A percentile compares a stretch with the other conserved stretches of the same genome.
These are phyloP conservation scores for Paraphoma chrysanthemicola DNA, from an alignment of 2,329 filamentous ascomycete genomes.

Conservation along the genomic window DNA sequence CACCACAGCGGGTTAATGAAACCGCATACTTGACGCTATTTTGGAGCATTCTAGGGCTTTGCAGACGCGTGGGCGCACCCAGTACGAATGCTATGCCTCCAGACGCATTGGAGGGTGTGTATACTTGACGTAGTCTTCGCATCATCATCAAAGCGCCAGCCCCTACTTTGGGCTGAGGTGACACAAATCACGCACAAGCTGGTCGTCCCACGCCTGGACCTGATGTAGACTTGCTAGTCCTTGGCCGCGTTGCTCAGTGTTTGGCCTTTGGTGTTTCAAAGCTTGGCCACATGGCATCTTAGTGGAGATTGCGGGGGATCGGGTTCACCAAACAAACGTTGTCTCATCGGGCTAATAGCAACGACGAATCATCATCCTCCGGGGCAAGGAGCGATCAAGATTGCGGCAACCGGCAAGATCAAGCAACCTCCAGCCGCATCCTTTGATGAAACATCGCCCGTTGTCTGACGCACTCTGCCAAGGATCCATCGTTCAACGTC, in stretches of 20 bases:
- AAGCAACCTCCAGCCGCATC: background rate
- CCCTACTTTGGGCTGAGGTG: background rate
- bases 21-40: background rate
- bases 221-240: background rate
- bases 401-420: background rate
- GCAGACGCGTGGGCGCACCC: background rate
- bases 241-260: background rate
- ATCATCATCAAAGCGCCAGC: background rate
- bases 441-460: background rate
- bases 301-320: conserved; percentile 4
- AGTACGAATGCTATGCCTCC: too few relatives aligned
- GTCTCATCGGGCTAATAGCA: background rate
- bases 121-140: background rate
- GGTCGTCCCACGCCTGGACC: background rate
- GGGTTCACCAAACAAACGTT: conserved; percentile 1
- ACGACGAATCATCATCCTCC: background rate
- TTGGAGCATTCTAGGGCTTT: background rate
- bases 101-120: background rate
- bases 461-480: background rate
- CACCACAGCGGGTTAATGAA: background rate
- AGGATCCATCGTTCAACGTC: background rate
- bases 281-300: background rate
- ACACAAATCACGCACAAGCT: conserved; percentile 1
- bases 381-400: background rate
- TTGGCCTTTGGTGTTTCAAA: conserved; percentile 3